Conservation (phyloP, 2,329 filamentous ascomycete species). For the Sphaerulina musiva region DNA sequence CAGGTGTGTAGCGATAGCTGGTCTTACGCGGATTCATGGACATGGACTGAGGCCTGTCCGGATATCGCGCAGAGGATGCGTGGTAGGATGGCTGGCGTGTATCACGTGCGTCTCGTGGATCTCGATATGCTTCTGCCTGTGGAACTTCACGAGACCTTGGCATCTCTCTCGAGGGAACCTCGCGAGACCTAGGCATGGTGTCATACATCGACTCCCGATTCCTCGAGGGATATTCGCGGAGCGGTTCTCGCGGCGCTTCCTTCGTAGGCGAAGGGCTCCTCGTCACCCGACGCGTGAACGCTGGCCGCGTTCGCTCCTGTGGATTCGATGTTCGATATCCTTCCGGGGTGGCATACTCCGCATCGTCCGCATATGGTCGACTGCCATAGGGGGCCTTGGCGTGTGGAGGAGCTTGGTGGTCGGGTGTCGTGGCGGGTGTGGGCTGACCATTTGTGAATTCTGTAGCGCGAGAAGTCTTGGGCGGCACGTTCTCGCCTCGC, state of each 20-base stretch:
- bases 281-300: conserved; percentile 18
- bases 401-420: conserved; percentile 16
- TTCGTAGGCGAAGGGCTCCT: conserved; percentile 26
- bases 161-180: not conserved
- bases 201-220: conserved; percentile 4
- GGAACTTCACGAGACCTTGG: not conserved
- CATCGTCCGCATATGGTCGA: conserved; percentile 28
- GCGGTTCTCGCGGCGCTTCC: conserved; percentile 3
- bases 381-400: conserved; percentile 24
- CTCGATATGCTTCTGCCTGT: not conserved
- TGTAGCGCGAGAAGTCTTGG: conserved; percentile 25
- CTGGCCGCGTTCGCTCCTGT: conserved; percentile 8
- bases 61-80: conserved; percentile 23
- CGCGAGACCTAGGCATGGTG: not conserved
- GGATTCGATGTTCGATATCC: conserved; percentile 24
- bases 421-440: conserved; percentile 28
- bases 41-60: conserved; percentile 16
- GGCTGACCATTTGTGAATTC: conserved; percentile 25
- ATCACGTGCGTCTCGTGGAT: conserved; percentile 4
- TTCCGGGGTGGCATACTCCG: conserved; percentile 29
- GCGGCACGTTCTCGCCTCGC: conserved; percentile 16
- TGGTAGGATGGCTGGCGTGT: conserved; percentile 13
- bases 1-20: conserved; percentile 26
- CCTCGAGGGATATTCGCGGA: conserved; percentile 7
- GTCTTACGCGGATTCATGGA: conserved; percentile 23